phyloP scores from a whole-genome alignment of 2,329 filamentous ascomycete species.

The Epichloe brachyelytri region DNA sequence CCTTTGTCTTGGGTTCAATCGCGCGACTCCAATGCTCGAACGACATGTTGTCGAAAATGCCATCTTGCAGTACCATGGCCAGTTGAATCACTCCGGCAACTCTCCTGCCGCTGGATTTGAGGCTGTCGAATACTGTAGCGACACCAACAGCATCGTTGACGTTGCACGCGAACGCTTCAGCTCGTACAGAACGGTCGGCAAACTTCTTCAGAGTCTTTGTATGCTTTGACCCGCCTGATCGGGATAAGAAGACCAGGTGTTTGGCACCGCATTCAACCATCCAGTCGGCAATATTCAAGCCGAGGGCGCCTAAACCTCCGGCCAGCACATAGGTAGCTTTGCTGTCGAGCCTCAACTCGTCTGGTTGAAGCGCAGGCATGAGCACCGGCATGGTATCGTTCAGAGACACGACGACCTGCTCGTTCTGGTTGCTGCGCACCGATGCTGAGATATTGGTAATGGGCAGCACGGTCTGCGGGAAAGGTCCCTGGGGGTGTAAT shows the following conservation, averaged over 20 bases:
- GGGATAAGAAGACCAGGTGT: background rate
- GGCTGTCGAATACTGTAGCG: background rate
- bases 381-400: no score
- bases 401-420: no score
- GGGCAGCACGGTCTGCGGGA: no score
- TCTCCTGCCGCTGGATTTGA: conserved; percentile 11
- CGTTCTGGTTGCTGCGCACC: no score
- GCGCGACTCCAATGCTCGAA: conserved; percentile 18
- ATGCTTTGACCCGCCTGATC: background rate
- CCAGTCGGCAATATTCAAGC: no score
- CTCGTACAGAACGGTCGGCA: no score
- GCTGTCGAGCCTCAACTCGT: no score
- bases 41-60: conserved; percentile 22
- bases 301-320: no score
- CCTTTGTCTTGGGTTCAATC: conserved; percentile 23
- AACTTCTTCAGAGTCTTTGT: background rate
- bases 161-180: background rate
- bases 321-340: no score
- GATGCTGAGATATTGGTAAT: no score
- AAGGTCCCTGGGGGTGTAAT: no score
- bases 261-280: background rate
- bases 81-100: conserved; percentile 10
- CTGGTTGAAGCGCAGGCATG: no score
- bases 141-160: background rate
- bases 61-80: conserved; percentile 7